Percentiles rank a stretch among this genome's conserved stretches.
Evolutionary conservation across 1,139 yeast species (phyloP).

Genomic region (Meyerozyma guilliermondii): DNA sequence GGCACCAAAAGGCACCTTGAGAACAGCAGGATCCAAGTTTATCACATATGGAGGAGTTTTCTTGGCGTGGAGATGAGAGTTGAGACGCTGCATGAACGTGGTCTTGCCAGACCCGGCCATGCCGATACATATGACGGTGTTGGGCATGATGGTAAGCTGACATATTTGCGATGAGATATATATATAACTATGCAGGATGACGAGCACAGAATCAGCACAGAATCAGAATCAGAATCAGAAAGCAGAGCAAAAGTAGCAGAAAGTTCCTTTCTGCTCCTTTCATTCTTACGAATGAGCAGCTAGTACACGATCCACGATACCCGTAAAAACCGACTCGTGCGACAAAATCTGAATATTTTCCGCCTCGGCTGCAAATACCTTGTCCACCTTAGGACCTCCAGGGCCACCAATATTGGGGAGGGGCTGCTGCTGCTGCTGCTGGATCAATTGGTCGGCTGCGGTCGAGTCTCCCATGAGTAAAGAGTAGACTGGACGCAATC

Average conservation of each 20-base stretch:
- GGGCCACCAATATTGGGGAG: conserved; percentile 45
- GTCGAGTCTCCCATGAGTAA: conserved; percentile 56
- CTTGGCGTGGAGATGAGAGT: conserved; percentile 76
- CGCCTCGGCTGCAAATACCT: conserved; percentile 64
- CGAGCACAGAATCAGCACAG: too few species aligned
- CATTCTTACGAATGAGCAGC: not conserved
- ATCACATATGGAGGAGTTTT: conserved; percentile 81
- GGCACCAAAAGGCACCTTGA: conserved; percentile 86
- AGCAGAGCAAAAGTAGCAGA: too few species aligned
- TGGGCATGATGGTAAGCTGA: conserved; percentile 24
- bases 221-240: too few species aligned
- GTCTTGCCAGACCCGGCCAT: conserved; percentile 99
- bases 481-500: conserved; percentile 76
- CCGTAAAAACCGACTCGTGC: conserved; percentile 51
- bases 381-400: conserved; percentile 56
- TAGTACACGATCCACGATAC: conserved; percentile 62
- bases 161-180: conserved; percentile 1
- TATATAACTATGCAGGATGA: not conserved
- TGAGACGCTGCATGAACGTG: conserved; percentile 93
- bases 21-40: conserved; percentile 94
- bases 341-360: conserved; percentile 68
- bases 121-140: conserved; percentile 80
- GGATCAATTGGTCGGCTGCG: conserved; percentile 48
- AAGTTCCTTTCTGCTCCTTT: too few species aligned
- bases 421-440: conserved; percentile 39